These are phyloP conservation scores for Quercus rubra DNA, from an alignment of 306 rosid genomes.

Conservation along the genomic window DNA sequence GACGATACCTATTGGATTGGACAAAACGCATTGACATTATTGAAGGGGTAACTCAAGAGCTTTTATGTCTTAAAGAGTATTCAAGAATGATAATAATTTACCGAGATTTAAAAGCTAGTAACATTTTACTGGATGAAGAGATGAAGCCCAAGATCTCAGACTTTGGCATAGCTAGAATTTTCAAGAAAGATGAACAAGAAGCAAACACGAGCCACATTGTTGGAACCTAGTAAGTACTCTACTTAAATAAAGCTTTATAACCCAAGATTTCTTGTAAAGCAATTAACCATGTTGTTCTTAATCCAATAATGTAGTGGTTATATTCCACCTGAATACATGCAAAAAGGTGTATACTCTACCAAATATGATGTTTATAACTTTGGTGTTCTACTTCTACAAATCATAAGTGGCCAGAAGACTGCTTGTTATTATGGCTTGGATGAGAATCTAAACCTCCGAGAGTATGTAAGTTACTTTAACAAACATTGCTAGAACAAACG, in stretches of 20 bases:
- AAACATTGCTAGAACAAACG: neutral
- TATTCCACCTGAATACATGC: slow-evolving; percentile 56
- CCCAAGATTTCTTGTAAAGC: neutral
- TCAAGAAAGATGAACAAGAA: slow-evolving; percentile 47
- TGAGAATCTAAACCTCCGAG: slow-evolving; percentile 45
- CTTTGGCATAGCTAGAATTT: slow-evolving; percentile 62
- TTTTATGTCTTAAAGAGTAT: slow-evolving; percentile 65
- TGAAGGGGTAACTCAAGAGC: slow-evolving; percentile 64
- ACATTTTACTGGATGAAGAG: slow-evolving; percentile 43
- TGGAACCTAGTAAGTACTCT: slow-evolving; percentile 55
- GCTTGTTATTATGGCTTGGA: slow-evolving; percentile 35
- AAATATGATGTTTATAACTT: slow-evolving; percentile 46
- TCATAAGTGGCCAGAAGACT: slow-evolving; percentile 54
- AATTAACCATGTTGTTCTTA: neutral
- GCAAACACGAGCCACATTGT: slow-evolving; percentile 61
- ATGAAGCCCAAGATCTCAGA: slow-evolving; percentile 64
- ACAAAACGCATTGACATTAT: slow-evolving; percentile 41
- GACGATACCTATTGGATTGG: slow-evolving; percentile 44
- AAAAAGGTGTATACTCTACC: slow-evolving; percentile 48
- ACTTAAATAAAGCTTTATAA: neutral
- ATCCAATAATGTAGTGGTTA: slow-evolving; percentile 32
- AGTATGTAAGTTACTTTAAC: slow-evolving; percentile 34
- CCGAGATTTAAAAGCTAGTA: slow-evolving; percentile 64
- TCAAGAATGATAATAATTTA: slow-evolving; percentile 62
- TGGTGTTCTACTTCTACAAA: slow-evolving; percentile 50